Base-by-base conservation (phyloP, 768 basidiomycete genomes). In the Boletus tomentosulus region DNA sequence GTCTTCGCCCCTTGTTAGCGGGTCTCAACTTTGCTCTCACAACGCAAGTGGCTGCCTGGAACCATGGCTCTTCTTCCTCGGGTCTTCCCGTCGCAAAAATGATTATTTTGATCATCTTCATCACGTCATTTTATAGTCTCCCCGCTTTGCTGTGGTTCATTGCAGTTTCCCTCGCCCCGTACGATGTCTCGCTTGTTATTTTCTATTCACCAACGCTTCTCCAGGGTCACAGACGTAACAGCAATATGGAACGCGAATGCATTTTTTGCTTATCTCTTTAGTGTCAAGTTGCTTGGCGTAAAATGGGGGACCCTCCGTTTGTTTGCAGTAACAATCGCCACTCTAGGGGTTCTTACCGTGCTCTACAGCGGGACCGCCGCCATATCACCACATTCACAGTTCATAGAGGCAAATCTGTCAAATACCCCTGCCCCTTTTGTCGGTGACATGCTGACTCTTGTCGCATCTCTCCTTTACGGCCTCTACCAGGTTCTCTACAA, bases 181-280 rank as follows among this genome's bases (percentile, higher is more conserved):
- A 69, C 73, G 89, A 39, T 42, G 38, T 30, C 22, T 39, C 42
- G 22, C 11, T 45, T 51, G 6, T 49, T 38, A 12, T 22, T 25
- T 37, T 55, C 12, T 44, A 27, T 37, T 54, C 34, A 16, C 58
- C 55, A 52, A 61, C 25, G 38, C 27, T 54, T 46, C 48, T 53
- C 27, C 57, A 92, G 92, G 24, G 76, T 92, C 27, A 87, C 85
- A 59, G 91, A 94, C 70, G 83, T 94, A 27, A 95, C 92, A 74
- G 83, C 84, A 19, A 82, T 93, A 27, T 92, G 89, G 84, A 95
- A 96, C 65, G 85, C 88, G 8, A 90, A 89, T 62, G 87, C 90
- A 1, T 94, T 98, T 74, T 94, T 92, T 69, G 89, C 90, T 6
- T 98, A 98, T 66, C 66, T 92, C 27, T 81, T 98, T 66, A 81